Evolutionary conservation across 73 alveolate genomes (phyloP).

Genomic region (Diophrys appendiculata): DNA sequence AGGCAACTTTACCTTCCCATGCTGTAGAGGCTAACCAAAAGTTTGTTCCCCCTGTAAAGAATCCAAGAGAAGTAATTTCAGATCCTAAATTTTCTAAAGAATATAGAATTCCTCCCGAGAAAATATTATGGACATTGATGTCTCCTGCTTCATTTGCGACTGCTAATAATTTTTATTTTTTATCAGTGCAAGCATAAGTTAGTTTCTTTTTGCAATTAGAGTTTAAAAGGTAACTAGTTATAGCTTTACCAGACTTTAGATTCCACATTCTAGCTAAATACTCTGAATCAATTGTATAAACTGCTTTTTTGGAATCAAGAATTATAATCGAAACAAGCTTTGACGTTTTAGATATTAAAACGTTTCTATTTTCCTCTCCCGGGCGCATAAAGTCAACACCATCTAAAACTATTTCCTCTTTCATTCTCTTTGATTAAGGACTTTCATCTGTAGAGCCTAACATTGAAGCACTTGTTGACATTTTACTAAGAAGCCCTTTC

Average conservation of each 20-base stretch:
- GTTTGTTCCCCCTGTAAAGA: conserved; percentile 41
- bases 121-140: conserved; percentile 42
- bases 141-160: conserved; percentile 55
- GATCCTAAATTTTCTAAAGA: conserved; percentile 21
- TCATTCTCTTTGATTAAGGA: conserved; percentile 18
- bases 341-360: conserved; percentile 35
- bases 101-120: conserved; percentile 46
- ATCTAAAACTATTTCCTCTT: conserved; percentile 30
- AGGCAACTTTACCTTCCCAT: conserved; percentile 57
- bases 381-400: conserved; percentile 18
- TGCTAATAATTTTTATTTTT: conserved; percentile 37
- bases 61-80: conserved; percentile 34
- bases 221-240: not conserved
- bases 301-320: conserved; percentile 21
- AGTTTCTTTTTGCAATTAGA: conserved; percentile 26
- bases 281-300: conserved; percentile 45
- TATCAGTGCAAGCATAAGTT: conserved; percentile 38
- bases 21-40: conserved; percentile 50
- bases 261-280: conserved; percentile 53
- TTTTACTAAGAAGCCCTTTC: too few species aligned
- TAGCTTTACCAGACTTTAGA: conserved; percentile 22
- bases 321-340: conserved; percentile 41
- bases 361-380: conserved; percentile 28
- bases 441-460: too few species aligned
- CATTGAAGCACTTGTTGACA: too few species aligned